Percentiles rank a stretch among this genome's conserved stretches.
Conservation (phyloP, 2,329 filamentous ascomycete genomes). For the Boeremia exigua region DNA sequence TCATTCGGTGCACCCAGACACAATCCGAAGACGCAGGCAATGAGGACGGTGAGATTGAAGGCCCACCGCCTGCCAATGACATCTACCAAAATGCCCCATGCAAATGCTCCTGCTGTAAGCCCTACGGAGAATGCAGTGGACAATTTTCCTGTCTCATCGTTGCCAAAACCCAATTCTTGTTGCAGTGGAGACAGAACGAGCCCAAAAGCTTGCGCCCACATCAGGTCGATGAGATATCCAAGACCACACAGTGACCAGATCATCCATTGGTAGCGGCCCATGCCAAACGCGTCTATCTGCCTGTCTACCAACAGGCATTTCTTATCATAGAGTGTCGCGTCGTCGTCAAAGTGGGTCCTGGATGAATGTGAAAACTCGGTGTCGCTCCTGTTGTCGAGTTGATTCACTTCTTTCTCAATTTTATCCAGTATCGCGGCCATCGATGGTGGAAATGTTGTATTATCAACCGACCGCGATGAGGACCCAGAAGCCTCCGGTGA, state of each 20-base stretch:
- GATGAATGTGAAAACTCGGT: neutral
- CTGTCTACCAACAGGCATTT: constrained; percentile 54
- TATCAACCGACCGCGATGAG: constrained; percentile 4
- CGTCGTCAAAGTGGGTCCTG: neutral
- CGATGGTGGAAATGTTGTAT: constrained; percentile 8
- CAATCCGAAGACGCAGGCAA: constrained; percentile 61
- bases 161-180: constrained; percentile 62
- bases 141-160: constrained; percentile 57
- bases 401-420: constrained; percentile 14
- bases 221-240: constrained; percentile 62
- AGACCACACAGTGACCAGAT: constrained; percentile 61
- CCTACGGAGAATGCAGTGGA: constrained; percentile 62
- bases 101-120: constrained; percentile 61
- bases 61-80: constrained; percentile 61
- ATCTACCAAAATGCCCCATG: constrained; percentile 64
- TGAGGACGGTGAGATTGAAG: constrained; percentile 65
- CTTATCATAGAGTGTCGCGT: constrained; percentile 48
- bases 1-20: constrained; percentile 58
- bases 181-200: constrained; percentile 61
- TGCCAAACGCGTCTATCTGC: constrained; percentile 60
- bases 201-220: constrained; percentile 66
- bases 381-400: constrained; percentile 11
- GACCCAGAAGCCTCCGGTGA: constrained; percentile 1
- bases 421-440: constrained; percentile 15
- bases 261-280: constrained; percentile 62